Evolutionary conservation across 768 basidiomycete genomes (phyloP).

Genomic region (Phaffia tasmanica): DNA sequence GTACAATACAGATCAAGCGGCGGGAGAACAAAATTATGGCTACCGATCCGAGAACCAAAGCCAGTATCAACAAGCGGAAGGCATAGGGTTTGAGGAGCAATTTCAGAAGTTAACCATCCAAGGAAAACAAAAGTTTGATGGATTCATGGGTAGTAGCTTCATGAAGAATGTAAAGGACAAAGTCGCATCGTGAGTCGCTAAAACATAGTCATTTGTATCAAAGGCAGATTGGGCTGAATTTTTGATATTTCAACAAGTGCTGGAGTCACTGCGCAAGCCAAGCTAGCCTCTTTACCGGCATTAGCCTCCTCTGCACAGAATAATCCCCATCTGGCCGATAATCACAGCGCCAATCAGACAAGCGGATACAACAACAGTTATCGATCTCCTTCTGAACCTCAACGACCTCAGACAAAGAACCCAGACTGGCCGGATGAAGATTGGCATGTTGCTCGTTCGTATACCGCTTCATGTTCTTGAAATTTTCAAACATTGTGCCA

Average conservation of each 20-base stretch:
- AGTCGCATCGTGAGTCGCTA: constrained; percentile 10
- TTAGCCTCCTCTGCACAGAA: too few species aligned
- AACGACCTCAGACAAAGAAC: constrained; percentile 14
- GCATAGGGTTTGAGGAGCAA: constrained; percentile 20
- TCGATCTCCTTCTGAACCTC: neutral
- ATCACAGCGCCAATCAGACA: too few species aligned
- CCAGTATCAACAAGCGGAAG: constrained; percentile 1
- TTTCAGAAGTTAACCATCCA: constrained; percentile 19
- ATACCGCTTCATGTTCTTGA: neutral
- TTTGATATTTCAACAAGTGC: too few species aligned
- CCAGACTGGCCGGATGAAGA: constrained; percentile 12
- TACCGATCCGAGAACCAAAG: constrained; percentile 7
- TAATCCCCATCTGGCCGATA: too few species aligned
- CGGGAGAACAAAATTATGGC: neutral
- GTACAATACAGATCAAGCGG: neutral
- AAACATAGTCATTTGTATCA: neutral
- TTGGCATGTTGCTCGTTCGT: constrained; percentile 9
- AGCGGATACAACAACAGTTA: neutral
- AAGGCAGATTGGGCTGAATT: too few species aligned
- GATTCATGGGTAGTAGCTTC: constrained; percentile 14
- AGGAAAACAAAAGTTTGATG: constrained; percentile 16
- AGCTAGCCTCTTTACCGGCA: neutral
- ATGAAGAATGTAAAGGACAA: constrained; percentile 21
- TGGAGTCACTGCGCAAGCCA: neutral
- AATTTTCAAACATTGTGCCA: neutral